A percentile compares a stretch with the other conserved stretches of the same genome.
These are phyloP conservation scores for Sugiyamaella floridensis DNA, from an alignment of 805 yeast species.

Conservation along the genomic window DNA sequence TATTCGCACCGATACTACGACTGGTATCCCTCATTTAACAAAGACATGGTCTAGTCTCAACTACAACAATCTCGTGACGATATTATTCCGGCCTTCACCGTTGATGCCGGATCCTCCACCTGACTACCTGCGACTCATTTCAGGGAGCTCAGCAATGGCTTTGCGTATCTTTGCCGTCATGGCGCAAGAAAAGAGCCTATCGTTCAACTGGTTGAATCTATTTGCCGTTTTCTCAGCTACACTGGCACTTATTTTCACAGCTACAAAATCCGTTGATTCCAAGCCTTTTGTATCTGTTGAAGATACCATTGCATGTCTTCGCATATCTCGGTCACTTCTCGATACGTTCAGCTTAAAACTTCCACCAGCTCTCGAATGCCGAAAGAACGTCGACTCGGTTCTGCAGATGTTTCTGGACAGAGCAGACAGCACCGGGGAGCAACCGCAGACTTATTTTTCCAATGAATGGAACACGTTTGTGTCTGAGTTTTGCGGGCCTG, in stretches of 20 bases:
- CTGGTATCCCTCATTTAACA: conserved; percentile 17
- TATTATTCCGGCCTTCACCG: conserved; percentile 20
- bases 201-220: conserved; percentile 21
- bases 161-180: conserved; percentile 14
- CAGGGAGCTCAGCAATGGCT: conserved; percentile 18
- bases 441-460: not conserved
- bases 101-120: conserved; percentile 16
- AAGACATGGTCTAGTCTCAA: conserved; percentile 20
- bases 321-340: conserved; percentile 9
- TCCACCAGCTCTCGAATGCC: conserved; percentile 15
- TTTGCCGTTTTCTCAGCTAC: conserved; percentile 17
- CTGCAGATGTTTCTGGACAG: not conserved
- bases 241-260: conserved; percentile 15
- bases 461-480: not conserved
- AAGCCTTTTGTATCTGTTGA: conserved; percentile 1
- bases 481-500: not conserved
- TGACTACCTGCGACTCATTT: conserved; percentile 9
- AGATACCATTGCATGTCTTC: conserved; percentile 5
- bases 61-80: conserved; percentile 16
- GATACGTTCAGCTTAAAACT: conserved; percentile 10
- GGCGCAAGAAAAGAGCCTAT: conserved; percentile 13
- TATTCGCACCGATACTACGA: conserved; percentile 15
- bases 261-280: conserved; percentile 10
- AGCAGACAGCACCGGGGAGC: not conserved
- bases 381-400: conserved; percentile 7